A percentile compares a stretch with the other conserved stretches of the same genome.
These are phyloP conservation scores for Cudoniella acicularis DNA, from an alignment of 495 filamentous ascomycete species.

Conservation along the genomic window DNA sequence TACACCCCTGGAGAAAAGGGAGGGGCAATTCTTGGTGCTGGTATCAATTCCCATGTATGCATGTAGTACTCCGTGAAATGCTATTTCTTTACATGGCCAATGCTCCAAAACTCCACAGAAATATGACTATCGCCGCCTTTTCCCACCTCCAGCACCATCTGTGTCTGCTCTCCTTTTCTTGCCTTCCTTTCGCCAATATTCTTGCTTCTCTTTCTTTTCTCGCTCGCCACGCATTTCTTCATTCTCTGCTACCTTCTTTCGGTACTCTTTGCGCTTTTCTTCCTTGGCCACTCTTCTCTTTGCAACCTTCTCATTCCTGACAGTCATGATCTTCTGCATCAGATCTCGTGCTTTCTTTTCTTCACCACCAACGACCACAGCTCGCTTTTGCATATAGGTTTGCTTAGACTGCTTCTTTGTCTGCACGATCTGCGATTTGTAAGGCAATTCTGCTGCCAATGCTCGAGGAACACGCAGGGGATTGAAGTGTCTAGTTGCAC, in stretches of 20 bases:
- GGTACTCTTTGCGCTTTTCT: slow-evolving; percentile 71
- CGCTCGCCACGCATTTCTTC: slow-evolving; percentile 76
- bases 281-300: slow-evolving; percentile 82
- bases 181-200: slow-evolving; percentile 93
- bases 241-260: slow-evolving; percentile 73
- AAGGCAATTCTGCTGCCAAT: slow-evolving; percentile 82
- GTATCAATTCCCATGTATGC: no score
- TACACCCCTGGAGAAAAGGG: no score
- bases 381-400: slow-evolving; percentile 93
- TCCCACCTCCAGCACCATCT: slow-evolving; percentile 61
- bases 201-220: slow-evolving; percentile 87
- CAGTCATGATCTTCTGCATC: slow-evolving; percentile 88
- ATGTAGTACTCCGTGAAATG: background rate
- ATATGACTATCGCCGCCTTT: slow-evolving; percentile 47
- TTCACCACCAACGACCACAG: slow-evolving; percentile 77
- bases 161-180: slow-evolving; percentile 77
- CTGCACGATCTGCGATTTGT: slow-evolving; percentile 82
- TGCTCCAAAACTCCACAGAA: background rate
- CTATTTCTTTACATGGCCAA: background rate
- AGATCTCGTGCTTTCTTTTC: slow-evolving; percentile 86
- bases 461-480: slow-evolving; percentile 82
- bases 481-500: slow-evolving; percentile 84
- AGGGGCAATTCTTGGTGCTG: no score
- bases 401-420: slow-evolving; percentile 74
- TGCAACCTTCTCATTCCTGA: slow-evolving; percentile 85